These are phyloP conservation scores for Arctostaphylos glauca DNA, from an alignment of 148 eudicot genomes.

Conservation along the genomic window DNA sequence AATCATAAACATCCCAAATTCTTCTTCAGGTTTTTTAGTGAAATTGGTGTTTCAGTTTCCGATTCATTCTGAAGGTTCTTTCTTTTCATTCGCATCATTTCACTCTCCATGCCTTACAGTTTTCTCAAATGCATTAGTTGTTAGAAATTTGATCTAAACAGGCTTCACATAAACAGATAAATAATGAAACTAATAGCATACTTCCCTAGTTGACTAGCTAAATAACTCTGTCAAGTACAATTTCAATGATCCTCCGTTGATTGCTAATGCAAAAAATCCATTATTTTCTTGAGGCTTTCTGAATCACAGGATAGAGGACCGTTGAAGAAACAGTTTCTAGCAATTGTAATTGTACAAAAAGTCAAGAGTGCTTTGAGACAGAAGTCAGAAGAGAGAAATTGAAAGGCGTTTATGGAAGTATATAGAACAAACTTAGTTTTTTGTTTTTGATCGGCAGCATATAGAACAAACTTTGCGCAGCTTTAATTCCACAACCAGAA, in stretches of 20 bases:
- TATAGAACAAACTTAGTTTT: background rate
- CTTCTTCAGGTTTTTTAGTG: background rate
- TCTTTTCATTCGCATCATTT: background rate
- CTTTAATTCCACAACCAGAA: conserved; percentile 3
- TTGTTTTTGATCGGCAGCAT: no score
- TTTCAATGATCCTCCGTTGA: background rate
- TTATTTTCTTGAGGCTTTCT: background rate
- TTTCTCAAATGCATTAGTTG: background rate
- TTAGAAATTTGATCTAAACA: background rate
- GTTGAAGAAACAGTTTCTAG: background rate
- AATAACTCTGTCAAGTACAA: background rate
- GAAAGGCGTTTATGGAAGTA: background rate
- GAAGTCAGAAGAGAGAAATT: background rate
- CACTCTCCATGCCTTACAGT: background rate
- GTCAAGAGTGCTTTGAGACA: background rate
- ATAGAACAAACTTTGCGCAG: background rate
- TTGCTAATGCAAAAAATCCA: background rate
- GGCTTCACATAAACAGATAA: background rate
- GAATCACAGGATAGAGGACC: background rate
- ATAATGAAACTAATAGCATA: background rate
- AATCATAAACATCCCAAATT: background rate
- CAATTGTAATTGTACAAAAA: background rate
- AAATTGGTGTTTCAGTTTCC: background rate
- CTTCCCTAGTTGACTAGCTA: background rate
- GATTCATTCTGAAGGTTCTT: background rate